Base-by-base conservation (phyloP, 2,329 filamentous ascomycete genomes). In the Arthrobotrys iridis region DNA sequence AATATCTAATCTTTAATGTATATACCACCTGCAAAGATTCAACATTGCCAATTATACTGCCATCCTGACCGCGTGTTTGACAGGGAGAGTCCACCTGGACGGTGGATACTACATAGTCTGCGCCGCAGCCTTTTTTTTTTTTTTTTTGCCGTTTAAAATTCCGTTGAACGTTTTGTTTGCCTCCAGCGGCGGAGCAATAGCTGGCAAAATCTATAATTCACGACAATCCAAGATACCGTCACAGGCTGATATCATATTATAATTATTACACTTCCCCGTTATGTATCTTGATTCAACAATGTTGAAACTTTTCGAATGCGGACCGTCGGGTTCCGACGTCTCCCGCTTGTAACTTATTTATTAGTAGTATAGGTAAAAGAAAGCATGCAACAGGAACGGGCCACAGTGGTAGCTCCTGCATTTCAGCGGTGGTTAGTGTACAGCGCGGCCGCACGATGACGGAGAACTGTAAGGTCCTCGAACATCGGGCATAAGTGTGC, bases 1-100 rank as follows among this genome's bases (percentile, higher is more conserved):
- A 55, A 55, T 55, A 55, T 58, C 30, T 52, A 68, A 68, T 68
- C 46, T 45, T 58, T 68, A 68, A 68, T 68, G 52, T 68, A 60
- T 50, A 67, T 66, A 66, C 11, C 37, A 30, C 10, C 35, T 4
- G 11, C 15, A 24, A n/a, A 22, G n/a, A 35, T 18, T 22, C 52
- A 58, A 40, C 52, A 41, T 58, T 37, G 55, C 48, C 24, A 3
- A 11, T 33, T 55, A 28, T 13, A 28, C 35, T 48, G 28, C 37
- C 20, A 22, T 66, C 33, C 13, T 20, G 18, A 4, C 33, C 33
- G 20, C 35, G 35, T 64, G 62, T 45, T 66, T 66, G 62, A 57
- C 46, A 45, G 18, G 6, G 11, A 3, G 40, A 26, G 50, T 40
- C 40, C 63, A 67, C 50, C 40, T 67, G 63, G 50, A 43, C 62